Percentiles rank a stretch among this genome's conserved stretches.
phyloP scores from a whole-genome alignment of 1,284 basidiomycete genomes.

The Uromyces viciae-fabae region DNA sequence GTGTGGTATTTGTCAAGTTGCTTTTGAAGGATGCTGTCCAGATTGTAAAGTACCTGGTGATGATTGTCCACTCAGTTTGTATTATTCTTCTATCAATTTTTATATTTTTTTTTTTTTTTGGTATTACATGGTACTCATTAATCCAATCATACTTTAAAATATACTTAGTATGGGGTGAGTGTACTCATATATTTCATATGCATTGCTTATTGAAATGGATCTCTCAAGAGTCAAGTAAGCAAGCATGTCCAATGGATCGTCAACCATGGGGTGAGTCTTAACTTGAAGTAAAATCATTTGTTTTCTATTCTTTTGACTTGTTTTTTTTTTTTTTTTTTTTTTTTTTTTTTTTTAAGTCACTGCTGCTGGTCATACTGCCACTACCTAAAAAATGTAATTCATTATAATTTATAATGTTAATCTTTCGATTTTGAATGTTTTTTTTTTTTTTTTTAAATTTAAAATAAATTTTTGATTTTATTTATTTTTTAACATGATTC shows the following conservation, averaged over 20 bases:
- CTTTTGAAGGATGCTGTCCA: constrained; percentile 87
- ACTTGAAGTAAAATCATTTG: background rate
- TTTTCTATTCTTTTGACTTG: background rate
- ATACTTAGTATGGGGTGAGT: constrained; percentile 82
- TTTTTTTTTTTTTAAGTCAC: background rate
- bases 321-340: background rate
- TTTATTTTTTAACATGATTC: too few species aligned
- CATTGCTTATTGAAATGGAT: constrained; percentile 87
- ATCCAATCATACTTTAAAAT: background rate
- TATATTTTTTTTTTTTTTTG: background rate
- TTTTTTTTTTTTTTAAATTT: too few species aligned
- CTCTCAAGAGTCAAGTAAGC: constrained; percentile 74
- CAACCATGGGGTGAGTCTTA: constrained; percentile 73
- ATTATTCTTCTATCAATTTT: background rate
- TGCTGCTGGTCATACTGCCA: background rate
- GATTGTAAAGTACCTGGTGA: constrained; percentile 93
- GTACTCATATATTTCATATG: constrained; percentile 68
- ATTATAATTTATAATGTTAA: too few species aligned
- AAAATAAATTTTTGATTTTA: too few species aligned
- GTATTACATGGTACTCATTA: background rate
- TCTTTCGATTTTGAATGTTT: too few species aligned
- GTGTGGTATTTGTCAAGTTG: constrained; percentile 86
- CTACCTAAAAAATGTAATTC: too few species aligned
- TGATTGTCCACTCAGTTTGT: constrained; percentile 86
- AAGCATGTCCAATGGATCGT: constrained; percentile 90